Evolutionary conservation across 495 filamentous ascomycete genomes (phyloP).

Genomic region (Neurospora sp.): DNA sequence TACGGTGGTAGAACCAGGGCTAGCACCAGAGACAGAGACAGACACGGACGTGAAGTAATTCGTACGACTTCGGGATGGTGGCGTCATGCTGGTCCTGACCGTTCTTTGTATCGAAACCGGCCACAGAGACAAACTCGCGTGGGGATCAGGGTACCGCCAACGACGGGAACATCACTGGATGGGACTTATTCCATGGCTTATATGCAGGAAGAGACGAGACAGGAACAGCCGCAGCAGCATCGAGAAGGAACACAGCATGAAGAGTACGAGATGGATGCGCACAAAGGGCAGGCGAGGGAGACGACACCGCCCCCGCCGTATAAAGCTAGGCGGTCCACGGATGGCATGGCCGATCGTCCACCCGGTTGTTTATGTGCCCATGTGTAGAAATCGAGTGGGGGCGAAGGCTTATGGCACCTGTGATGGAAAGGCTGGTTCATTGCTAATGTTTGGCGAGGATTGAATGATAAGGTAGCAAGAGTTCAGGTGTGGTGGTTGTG

Average conservation of each 20-base stretch:
- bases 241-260: not conserved
- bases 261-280: not conserved
- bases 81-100: not conserved
- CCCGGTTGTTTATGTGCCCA: not conserved
- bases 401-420: not conserved
- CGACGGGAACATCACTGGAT: not conserved
- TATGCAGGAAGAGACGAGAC: not conserved
- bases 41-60: not conserved
- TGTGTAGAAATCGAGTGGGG: not conserved
- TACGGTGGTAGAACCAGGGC: not conserved
- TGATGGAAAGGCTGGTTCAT: not conserved
- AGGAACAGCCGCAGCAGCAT: not conserved
- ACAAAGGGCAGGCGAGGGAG: not conserved
- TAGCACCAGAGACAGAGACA: not conserved
- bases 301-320: not conserved
- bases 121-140: not conserved
- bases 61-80: not conserved
- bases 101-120: not conserved
- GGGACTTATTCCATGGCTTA: not conserved
- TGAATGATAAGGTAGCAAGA: not conserved
- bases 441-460: not conserved
- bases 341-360: not conserved
- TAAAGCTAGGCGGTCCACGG: not conserved
- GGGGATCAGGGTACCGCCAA: not conserved
- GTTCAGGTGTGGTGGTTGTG: not conserved